These are phyloP conservation scores for Talaromyces liani DNA, from an alignment of 495 filamentous ascomycete genomes.

Conservation along the genomic window DNA sequence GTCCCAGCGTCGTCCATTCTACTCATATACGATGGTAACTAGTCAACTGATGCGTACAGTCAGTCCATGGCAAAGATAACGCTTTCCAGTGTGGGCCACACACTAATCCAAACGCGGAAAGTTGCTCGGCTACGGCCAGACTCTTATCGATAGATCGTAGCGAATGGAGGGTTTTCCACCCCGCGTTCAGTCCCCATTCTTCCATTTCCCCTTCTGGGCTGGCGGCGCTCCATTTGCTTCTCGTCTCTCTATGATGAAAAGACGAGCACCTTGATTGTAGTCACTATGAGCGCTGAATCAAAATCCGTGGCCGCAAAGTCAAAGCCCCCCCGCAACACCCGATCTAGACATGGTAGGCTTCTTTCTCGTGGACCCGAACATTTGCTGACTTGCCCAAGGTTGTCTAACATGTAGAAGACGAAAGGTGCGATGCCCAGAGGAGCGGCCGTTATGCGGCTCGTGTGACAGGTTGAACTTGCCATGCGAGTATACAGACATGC, in stretches of 20 bases:
- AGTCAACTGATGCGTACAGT: neutral
- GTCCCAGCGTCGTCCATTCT: neutral
- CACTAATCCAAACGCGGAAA: neutral
- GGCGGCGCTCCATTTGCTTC: neutral
- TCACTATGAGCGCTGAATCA: neutral
- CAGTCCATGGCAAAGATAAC: neutral
- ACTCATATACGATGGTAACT: neutral
- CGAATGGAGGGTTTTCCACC: neutral
- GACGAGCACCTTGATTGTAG: neutral
- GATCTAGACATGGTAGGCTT: neutral
- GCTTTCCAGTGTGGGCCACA: neutral
- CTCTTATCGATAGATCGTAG: neutral
- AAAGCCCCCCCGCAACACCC: neutral
- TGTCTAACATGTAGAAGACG: constrained; percentile 47
- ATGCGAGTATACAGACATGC: constrained; percentile 19
- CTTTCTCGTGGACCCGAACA: neutral
- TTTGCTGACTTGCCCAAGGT: constrained; percentile 14
- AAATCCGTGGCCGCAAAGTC: neutral
- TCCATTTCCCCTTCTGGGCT: neutral
- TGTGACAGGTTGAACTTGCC: constrained; percentile 27
- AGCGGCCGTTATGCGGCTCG: constrained; percentile 39
- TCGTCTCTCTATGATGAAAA: neutral
- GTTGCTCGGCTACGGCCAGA: neutral
- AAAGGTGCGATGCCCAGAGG: constrained; percentile 49
- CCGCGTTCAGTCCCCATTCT: neutral